phyloP scores from a whole-genome alignment of 805 yeast genomes.

The Schizosaccharomyces lindneri region DNA sequence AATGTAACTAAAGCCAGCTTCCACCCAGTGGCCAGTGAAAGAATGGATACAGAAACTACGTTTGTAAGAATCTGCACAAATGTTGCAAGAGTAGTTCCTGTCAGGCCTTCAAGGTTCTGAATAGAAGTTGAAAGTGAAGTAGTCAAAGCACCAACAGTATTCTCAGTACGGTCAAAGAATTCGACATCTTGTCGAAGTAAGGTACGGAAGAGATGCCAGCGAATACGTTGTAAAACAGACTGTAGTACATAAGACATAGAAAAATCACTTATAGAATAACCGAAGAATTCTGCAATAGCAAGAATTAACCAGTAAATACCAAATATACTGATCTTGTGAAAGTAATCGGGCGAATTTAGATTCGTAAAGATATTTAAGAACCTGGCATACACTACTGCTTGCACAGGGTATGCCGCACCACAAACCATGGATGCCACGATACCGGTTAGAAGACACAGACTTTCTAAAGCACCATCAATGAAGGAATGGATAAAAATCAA shows the following conservation, averaged over 20 bases:
- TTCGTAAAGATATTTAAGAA: conserved; percentile 13
- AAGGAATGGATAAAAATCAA: neutral
- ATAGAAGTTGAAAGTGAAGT: conserved; percentile 12
- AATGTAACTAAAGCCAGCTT: conserved; percentile 19
- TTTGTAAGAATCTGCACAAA: conserved; percentile 14
- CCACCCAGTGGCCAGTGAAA: conserved; percentile 18
- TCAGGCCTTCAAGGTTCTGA: conserved; percentile 11
- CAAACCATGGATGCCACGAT: conserved; percentile 4
- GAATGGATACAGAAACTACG: conserved; percentile 16
- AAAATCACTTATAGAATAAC: conserved; percentile 4
- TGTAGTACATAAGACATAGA: conserved; percentile 5
- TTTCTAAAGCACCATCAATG: conserved; percentile 4
- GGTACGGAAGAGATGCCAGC: conserved; percentile 9
- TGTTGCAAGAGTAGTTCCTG: conserved; percentile 12
- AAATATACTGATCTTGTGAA: neutral
- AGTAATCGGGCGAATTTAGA: conserved; percentile 14
- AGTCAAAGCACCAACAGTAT: conserved; percentile 11
- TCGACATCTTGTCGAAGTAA: conserved; percentile 12
- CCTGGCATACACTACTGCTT: conserved; percentile 17
- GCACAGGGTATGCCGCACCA: conserved; percentile 10
- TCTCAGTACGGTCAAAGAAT: conserved; percentile 11
- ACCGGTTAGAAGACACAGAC: conserved; percentile 6
- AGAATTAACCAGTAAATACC: conserved; percentile 5
- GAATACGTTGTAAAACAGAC: conserved; percentile 9
- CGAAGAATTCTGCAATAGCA: conserved; percentile 5